Evolutionary conservation across 1,284 basidiomycete species (phyloP).

Genomic region (Cryptococcus wingfieldii): DNA sequence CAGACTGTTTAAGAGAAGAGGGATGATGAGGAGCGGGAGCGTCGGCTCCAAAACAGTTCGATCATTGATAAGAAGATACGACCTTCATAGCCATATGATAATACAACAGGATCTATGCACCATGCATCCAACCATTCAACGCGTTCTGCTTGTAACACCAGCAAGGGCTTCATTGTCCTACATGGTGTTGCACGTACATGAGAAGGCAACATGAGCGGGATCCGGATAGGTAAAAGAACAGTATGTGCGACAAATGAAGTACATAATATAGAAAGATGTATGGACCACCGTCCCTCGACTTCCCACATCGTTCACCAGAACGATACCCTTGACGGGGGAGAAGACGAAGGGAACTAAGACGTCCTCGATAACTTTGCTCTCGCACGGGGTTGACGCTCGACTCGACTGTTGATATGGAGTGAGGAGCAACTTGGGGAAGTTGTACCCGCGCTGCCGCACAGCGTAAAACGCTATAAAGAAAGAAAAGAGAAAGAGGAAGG

Average conservation of each 20-base stretch:
- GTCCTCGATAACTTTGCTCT: constrained; percentile 22
- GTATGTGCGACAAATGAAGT: neutral
- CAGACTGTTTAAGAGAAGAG: constrained; percentile 14
- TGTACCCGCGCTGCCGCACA: constrained; percentile 18
- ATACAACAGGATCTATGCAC: too few species aligned
- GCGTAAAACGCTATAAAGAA: constrained; percentile 9
- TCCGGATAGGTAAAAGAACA: neutral
- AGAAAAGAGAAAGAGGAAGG: constrained; percentile 2
- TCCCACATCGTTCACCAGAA: constrained; percentile 16
- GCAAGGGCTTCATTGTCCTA: too few species aligned
- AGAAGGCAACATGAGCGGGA: too few species aligned
- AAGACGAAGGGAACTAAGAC: constrained; percentile 31
- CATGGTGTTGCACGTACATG: too few species aligned
- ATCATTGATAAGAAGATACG: neutral
- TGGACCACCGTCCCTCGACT: constrained; percentile 37
- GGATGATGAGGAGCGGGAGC: neutral
- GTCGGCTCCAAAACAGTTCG: neutral
- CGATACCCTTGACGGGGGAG: constrained; percentile 2
- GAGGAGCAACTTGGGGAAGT: constrained; percentile 39
- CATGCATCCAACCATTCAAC: neutral
- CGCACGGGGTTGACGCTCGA: constrained; percentile 42
- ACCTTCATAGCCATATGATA: neutral
- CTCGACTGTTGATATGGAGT: constrained; percentile 13
- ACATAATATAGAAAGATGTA: constrained; percentile 18
- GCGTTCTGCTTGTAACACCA: neutral